Evolutionary conservation across 768 basidiomycete species (phyloP).

Genomic region (Pleurotus ostreatus): DNA sequence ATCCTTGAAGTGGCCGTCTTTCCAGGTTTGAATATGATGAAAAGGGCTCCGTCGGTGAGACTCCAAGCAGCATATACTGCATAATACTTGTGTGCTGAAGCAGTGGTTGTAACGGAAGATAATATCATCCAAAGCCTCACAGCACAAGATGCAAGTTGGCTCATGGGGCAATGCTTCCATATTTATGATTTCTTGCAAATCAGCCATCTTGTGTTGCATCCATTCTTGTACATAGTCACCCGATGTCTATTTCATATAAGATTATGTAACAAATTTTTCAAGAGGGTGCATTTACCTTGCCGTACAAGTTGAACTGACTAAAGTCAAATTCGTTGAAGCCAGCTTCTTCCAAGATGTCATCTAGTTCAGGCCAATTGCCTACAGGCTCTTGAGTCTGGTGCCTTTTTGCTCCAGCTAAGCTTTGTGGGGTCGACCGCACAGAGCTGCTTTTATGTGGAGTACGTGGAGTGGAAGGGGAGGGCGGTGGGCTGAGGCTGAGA

Average conservation of each 20-base stretch:
- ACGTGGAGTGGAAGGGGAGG: neutral
- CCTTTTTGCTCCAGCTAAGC: neutral
- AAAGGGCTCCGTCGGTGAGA: neutral
- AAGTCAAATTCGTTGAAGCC: neutral
- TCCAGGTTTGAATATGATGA: constrained; percentile 6
- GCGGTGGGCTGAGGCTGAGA: neutral
- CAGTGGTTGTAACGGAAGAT: constrained; percentile 4
- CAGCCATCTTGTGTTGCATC: neutral
- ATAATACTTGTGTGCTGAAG: neutral
- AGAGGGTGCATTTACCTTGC: neutral
- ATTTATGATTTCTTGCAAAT: neutral
- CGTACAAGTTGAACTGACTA: neutral
- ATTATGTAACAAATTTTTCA: neutral
- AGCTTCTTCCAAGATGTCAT: neutral
- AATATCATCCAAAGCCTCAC: neutral
- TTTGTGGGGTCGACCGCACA: neutral
- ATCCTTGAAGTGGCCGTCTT: neutral
- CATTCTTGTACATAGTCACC: neutral
- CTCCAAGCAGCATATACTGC: neutral
- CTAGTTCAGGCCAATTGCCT: neutral
- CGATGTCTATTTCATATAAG: neutral
- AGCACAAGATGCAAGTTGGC: neutral
- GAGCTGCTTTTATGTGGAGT: neutral
- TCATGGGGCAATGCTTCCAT: neutral
- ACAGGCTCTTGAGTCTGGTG: neutral